phyloP scores from a whole-genome alignment of 345 rosid genomes.

The Camelina sativa region DNA sequence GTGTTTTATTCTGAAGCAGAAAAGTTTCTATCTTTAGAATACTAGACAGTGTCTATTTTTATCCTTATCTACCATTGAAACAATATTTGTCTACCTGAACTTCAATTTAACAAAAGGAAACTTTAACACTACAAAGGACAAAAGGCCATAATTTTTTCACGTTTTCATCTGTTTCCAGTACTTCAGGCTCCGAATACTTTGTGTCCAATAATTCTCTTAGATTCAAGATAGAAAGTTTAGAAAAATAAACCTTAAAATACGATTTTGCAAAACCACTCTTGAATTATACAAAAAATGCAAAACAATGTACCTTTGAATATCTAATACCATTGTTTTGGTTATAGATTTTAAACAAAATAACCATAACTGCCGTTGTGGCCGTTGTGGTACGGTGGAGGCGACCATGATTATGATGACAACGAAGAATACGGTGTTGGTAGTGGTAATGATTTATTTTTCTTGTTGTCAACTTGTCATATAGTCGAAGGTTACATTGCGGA shows the following conservation, averaged over 20 bases:
- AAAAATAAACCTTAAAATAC: neutral
- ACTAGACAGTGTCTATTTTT: constrained; percentile 11
- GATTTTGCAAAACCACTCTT: neutral
- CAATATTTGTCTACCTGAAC: neutral
- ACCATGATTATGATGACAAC: too few relatives aligned
- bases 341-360: too few relatives aligned
- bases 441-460: too few relatives aligned
- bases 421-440: too few relatives aligned
- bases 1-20: constrained; percentile 27
- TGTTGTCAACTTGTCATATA: neutral
- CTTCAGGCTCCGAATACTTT: neutral
- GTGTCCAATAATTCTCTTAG: neutral
- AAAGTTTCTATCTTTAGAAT: constrained; percentile 33
- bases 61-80: constrained; percentile 6
- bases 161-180: constrained; percentile 10
- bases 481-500: neutral
- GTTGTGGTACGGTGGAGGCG: too few relatives aligned
- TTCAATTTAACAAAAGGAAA: neutral
- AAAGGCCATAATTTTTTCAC: constrained; percentile 19
- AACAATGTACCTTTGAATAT: neutral
- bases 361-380: neutral
- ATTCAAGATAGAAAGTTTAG: neutral
- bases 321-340: neutral
- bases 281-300: too few relatives aligned
- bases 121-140: neutral